Conservation (phyloP, 768 basidiomycete species). For the Russula sp. region DNA sequence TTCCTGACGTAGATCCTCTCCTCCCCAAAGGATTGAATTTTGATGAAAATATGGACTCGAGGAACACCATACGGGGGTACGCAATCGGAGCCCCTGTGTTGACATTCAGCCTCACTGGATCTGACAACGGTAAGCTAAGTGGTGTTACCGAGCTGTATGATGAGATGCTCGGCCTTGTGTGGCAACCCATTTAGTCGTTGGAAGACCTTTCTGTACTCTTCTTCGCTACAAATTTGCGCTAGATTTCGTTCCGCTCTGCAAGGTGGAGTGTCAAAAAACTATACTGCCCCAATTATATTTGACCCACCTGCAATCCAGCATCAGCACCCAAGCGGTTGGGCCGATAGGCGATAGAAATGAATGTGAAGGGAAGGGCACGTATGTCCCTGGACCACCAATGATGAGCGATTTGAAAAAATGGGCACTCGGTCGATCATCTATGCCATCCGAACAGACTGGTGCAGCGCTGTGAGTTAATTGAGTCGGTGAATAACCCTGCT, state of each 20-base stretch:
- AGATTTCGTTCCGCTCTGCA: conserved; percentile 80
- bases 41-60: conserved; percentile 71
- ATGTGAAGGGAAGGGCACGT: conserved; percentile 76
- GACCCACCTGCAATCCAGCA: conserved; percentile 76
- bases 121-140: not conserved
- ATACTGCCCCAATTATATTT: conserved; percentile 6
- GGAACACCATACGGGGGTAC: conserved; percentile 90
- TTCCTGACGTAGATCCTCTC: conserved; percentile 49
- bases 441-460: conserved; percentile 68
- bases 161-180: conserved; percentile 65
- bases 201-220: conserved; percentile 72
- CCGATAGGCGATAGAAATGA: conserved; percentile 78
- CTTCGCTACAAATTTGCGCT: conserved; percentile 68
- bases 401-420: conserved; percentile 70
- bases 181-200: conserved; percentile 56
- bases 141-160: conserved; percentile 67
- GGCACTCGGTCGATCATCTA: conserved; percentile 49
- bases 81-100: conserved; percentile 68
- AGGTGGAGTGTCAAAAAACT: conserved; percentile 14
- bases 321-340: conserved; percentile 64
- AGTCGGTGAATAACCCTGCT: conserved; percentile 7
- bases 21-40: conserved; percentile 73
- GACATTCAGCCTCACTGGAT: not conserved
- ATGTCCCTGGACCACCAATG: conserved; percentile 71
- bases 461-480: conserved; percentile 4